Base-by-base conservation (phyloP, 1,284 basidiomycete genomes). In the Marasmius fiardii region DNA sequence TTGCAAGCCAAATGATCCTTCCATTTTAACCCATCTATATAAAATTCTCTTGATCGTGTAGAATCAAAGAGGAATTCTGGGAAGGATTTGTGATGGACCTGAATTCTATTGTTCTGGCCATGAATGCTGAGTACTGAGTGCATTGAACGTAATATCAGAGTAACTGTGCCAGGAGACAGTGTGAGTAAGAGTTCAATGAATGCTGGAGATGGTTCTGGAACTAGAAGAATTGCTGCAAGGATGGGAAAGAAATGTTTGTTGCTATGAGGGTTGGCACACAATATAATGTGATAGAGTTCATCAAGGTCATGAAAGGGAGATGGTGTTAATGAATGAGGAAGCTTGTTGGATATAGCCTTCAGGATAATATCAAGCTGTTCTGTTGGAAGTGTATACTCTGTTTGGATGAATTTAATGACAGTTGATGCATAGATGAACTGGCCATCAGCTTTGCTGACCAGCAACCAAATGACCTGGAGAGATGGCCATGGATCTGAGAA, bases 391-490 rank as follows among this genome's bases (percentile, higher is more conserved):
- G 63, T 59, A 43, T 64, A 57, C 0, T 60, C 53, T 4, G 60
- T 58, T 23, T 62, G 60, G 39, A 68, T 57, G 50, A 64, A 68
- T 50, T 61, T 63, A 28, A 68, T 60, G 2, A 67, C 63, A 2
- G 66, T 65, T 2, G 61, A 53, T 1, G 66, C 64, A 53, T 68
- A 68, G 10, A 63, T 63, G 34, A 62, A 66, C 41, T 67, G 64
- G 1, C 67, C 66, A 7, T 57, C 58, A 4, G 66, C 58, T n/a
- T 63, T 59, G 21, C 62, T 54, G 2, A 64, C 63, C 12, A 67
- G 58, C 10, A 48, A 43, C 26, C 62, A 53, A 12, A 66, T 58
- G 31, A 56, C 58, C 4, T 56, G 53, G 0, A 51, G 20, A 1
- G 58, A 51, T 0, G 66, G 67, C 66, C 66, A 68, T 16, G 24